Evolutionary conservation across 2,329 filamentous ascomycete genomes (phyloP).

Genomic region (Colletotrichum sidae): DNA sequence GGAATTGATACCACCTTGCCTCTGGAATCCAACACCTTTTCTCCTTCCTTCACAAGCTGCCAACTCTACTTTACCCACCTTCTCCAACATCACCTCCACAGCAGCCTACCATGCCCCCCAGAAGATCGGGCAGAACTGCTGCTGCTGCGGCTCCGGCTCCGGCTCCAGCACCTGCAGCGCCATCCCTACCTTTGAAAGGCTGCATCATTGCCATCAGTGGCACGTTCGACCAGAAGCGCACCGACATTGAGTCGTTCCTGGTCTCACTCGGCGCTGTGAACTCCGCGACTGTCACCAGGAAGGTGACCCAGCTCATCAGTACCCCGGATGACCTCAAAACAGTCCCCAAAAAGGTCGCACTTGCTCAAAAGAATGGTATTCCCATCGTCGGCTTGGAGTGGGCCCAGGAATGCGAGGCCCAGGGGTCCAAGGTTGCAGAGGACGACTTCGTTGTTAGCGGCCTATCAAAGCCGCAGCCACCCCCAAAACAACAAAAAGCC

Average conservation of each 20-base stretch:
- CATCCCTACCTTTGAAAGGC: conserved; percentile 54
- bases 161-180: conserved; percentile 12
- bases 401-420: conserved; percentile 67
- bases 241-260: conserved; percentile 58
- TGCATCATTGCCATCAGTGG: conserved; percentile 69
- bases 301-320: conserved; percentile 69
- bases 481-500: conserved; percentile 2
- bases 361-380: conserved; percentile 59
- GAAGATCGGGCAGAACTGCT: conserved; percentile 31
- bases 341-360: conserved; percentile 62
- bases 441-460: conserved; percentile 41
- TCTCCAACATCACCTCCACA: conserved; percentile 10
- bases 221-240: conserved; percentile 66
- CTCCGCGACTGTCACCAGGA: conserved; percentile 58
- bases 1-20: background rate
- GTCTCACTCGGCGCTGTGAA: conserved; percentile 61
- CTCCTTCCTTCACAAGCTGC: background rate
- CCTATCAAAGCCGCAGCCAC: conserved; percentile 11
- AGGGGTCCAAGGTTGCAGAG: conserved; percentile 53
- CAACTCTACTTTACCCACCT: background rate
- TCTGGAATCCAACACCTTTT: background rate
- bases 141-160: conserved; percentile 9
- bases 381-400: conserved; percentile 70
- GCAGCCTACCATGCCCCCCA: conserved; percentile 31
- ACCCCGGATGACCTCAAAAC: conserved; percentile 64